Evolutionary conservation across 345 rosid species (phyloP).

Genomic region (Bruguiera parviflora): DNA sequence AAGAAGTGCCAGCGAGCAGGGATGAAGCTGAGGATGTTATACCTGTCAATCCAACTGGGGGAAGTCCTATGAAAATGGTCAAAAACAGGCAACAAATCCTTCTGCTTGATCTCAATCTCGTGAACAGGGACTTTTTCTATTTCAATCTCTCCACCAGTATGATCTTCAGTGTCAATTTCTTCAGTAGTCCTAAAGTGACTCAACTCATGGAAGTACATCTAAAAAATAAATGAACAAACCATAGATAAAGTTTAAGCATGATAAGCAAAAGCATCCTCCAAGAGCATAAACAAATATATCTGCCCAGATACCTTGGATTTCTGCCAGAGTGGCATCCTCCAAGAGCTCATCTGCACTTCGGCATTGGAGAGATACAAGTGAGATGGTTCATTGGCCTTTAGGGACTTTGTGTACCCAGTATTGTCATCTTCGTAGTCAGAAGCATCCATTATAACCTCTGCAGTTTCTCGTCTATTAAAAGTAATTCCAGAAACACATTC

Average conservation of each 20-base stretch:
- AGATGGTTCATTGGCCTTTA: slow-evolving; percentile 56
- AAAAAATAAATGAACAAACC: slow-evolving; percentile 12
- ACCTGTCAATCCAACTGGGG: slow-evolving; percentile 61
- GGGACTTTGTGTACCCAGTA: slow-evolving; percentile 32
- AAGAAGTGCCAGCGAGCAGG: too few relatives aligned
- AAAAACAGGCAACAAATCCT: slow-evolving; percentile 77
- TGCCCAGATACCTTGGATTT: slow-evolving; percentile 59
- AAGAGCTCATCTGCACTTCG: slow-evolving; percentile 73
- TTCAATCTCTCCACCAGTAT: slow-evolving; percentile 60
- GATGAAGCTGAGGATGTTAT: not conserved
- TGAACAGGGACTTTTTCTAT: slow-evolving; percentile 58
- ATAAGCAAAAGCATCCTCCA: slow-evolving; percentile 2
- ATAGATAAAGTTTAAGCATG: slow-evolving; percentile 9
- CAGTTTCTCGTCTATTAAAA: slow-evolving; percentile 35
- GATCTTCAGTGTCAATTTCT: slow-evolving; percentile 27
- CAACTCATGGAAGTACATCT: slow-evolving; percentile 77
- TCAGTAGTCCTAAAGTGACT: slow-evolving; percentile 30
- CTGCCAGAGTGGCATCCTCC: slow-evolving; percentile 86
- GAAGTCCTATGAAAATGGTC: slow-evolving; percentile 61
- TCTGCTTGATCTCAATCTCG: slow-evolving; percentile 74
- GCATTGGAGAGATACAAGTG: slow-evolving; percentile 84
- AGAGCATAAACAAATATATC: not conserved
- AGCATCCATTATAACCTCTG: slow-evolving; percentile 40
- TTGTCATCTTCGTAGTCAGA: slow-evolving; percentile 53
- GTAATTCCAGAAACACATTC: slow-evolving; percentile 68